A percentile compares a stretch with the other conserved stretches of the same genome.
phyloP scores from a whole-genome alignment of 305 asterid genomes.

The Fraxinus platypoda region DNA sequence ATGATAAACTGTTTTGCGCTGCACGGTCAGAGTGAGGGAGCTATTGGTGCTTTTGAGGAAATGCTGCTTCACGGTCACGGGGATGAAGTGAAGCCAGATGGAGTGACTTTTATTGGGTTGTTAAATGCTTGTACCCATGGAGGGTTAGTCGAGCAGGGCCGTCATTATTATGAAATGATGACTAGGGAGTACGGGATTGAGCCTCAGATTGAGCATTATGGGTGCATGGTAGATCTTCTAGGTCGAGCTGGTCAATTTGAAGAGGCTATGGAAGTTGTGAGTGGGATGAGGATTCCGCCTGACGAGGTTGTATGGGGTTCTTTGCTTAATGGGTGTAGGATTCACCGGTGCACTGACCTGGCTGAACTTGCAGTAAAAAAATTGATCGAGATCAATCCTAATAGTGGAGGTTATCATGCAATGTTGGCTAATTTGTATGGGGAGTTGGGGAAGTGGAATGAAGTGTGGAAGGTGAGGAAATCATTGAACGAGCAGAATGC shows the following conservation, averaged over 20 bases:
- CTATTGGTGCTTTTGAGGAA: conserved; percentile 49
- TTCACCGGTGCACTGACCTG: conserved; percentile 58
- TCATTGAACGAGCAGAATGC: conserved; percentile 38
- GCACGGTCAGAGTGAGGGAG: conserved; percentile 55
- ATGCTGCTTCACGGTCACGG: conserved; percentile 35
- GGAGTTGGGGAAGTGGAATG: conserved; percentile 71
- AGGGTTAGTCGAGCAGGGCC: conserved; percentile 64
- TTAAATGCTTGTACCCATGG: conserved; percentile 79
- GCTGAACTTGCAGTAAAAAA: conserved; percentile 63
- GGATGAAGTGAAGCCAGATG: conserved; percentile 57
- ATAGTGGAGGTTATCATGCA: conserved; percentile 60
- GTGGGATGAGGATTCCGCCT: conserved; percentile 54
- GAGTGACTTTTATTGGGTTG: conserved; percentile 69
- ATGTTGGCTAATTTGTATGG: conserved; percentile 73
- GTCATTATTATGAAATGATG: conserved; percentile 54
- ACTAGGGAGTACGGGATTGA: conserved; percentile 45
- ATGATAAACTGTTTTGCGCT: conserved; percentile 72
- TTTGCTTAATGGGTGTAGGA: conserved; percentile 70
- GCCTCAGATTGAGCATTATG: conserved; percentile 72
- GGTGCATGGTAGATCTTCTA: conserved; percentile 75
- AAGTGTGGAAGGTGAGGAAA: conserved; percentile 49
- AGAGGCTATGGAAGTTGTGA: conserved; percentile 64
- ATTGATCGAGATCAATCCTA: conserved; percentile 57
- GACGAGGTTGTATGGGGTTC: conserved; percentile 85
- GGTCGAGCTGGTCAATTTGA: conserved; percentile 67